These are phyloP conservation scores for Boletellus ananiceps DNA, from an alignment of 768 basidiomycete genomes.

Conservation along the genomic window DNA sequence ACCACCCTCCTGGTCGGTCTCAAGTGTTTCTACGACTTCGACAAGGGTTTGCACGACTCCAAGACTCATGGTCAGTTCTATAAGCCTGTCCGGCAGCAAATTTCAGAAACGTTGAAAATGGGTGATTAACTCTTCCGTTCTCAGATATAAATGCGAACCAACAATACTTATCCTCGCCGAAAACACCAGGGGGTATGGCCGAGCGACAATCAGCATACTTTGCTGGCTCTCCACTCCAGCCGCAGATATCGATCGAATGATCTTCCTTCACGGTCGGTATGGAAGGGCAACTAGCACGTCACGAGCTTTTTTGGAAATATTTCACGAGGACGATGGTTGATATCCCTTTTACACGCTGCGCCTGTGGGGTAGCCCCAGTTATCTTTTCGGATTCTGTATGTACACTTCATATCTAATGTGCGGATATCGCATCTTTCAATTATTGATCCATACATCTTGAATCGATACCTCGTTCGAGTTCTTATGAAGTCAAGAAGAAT, in stretches of 20 bases:
- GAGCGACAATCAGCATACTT: constrained; percentile 46
- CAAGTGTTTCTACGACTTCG: constrained; percentile 78
- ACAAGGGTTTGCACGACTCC: constrained; percentile 67
- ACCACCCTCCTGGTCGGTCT: constrained; percentile 73
- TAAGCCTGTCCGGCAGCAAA: constrained; percentile 28
- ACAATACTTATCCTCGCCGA: constrained; percentile 38
- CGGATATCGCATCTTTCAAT: constrained; percentile 20
- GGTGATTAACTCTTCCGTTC: constrained; percentile 32
- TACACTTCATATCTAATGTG: constrained; percentile 17
- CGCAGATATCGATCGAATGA: constrained; percentile 77
- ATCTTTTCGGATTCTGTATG: constrained; percentile 7
- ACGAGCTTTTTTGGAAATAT: constrained; percentile 6
- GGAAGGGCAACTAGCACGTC: neutral
- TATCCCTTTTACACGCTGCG: neutral
- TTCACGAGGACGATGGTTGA: neutral
- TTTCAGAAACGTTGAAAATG: constrained; percentile 23
- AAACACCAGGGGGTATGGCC: constrained; percentile 42
- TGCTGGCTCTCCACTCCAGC: constrained; percentile 43
- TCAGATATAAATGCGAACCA: constrained; percentile 48
- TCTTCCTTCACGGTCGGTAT: neutral
- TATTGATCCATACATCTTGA: constrained; percentile 4
- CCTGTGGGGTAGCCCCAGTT: neutral
- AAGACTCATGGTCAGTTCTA: constrained; percentile 69
- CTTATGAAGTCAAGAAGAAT: neutral
- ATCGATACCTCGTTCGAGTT: constrained; percentile 3